phyloP scores from a whole-genome alignment of 768 basidiomycete species.

The Calocybe cyanea region DNA sequence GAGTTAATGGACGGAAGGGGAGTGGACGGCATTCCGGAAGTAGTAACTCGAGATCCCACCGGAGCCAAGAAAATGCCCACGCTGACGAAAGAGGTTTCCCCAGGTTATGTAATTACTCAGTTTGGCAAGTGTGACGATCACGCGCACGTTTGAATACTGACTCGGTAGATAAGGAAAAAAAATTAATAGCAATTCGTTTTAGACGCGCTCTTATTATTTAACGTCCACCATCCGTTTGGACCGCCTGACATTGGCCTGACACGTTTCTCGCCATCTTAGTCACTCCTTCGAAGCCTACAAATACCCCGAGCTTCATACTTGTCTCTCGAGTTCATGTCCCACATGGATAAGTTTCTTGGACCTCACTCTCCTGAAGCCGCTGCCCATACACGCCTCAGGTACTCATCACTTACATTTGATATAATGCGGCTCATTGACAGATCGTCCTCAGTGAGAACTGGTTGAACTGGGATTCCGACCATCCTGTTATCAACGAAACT shows the following conservation, averaged over 20 bases:
- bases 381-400: slow-evolving; percentile 69
- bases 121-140: slow-evolving; percentile 11
- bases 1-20: slow-evolving; percentile 4
- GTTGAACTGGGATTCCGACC: slow-evolving; percentile 66
- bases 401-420: slow-evolving; percentile 20
- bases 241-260: slow-evolving; percentile 28
- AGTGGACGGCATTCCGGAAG: slow-evolving; percentile 1
- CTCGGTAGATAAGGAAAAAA: slow-evolving; percentile 13
- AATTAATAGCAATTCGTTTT: background rate
- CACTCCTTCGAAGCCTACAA: slow-evolving; percentile 9
- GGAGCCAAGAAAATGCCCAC: slow-evolving; percentile 7
- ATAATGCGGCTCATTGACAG: slow-evolving; percentile 9
- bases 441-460: slow-evolving; percentile 53
- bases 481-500: slow-evolving; percentile 66
- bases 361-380: slow-evolving; percentile 72
- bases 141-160: slow-evolving; percentile 23
- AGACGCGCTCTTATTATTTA: slow-evolving; percentile 2
- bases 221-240: slow-evolving; percentile 7
- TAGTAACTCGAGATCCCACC: background rate
- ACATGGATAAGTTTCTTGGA: slow-evolving; percentile 70
- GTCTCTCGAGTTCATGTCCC: slow-evolving; percentile 12
- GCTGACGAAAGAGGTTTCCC: background rate
- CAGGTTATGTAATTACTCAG: too few relatives aligned
- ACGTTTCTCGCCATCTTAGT: slow-evolving; percentile 2
- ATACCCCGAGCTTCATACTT: slow-evolving; percentile 10